A percentile compares a stretch with the other conserved stretches of the same genome.
Evolutionary conservation across 805 yeast genomes (phyloP).

Genomic region (Candida silvatica): DNA sequence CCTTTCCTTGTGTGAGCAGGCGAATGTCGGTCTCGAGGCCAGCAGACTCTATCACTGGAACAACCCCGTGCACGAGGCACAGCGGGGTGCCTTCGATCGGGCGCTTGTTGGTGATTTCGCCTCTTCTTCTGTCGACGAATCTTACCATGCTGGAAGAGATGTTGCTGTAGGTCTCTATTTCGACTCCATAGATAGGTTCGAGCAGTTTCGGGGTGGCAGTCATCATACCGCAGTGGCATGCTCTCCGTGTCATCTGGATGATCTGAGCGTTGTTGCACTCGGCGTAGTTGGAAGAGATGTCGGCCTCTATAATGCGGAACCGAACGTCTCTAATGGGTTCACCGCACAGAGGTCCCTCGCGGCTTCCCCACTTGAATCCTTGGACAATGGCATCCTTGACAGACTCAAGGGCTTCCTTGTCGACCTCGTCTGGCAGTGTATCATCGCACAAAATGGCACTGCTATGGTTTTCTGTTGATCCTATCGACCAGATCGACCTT

Average conservation of each 20-base stretch:
- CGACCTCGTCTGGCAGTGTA: constrained; percentile 63
- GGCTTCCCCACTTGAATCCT: constrained; percentile 78
- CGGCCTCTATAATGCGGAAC: constrained; percentile 61
- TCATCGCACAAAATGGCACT: constrained; percentile 55
- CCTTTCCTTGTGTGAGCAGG: constrained; percentile 69
- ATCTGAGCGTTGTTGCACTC: constrained; percentile 59
- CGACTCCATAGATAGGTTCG: constrained; percentile 72
- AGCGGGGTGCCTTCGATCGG: constrained; percentile 73
- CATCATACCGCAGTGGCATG: constrained; percentile 74
- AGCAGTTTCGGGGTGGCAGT: constrained; percentile 70
- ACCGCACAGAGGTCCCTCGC: constrained; percentile 90
- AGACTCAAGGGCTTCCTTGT: constrained; percentile 35
- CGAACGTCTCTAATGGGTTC: constrained; percentile 66
- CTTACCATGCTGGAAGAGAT: constrained; percentile 18
- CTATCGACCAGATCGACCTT: constrained; percentile 73
- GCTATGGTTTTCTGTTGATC: constrained; percentile 47
- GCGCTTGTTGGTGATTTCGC: constrained; percentile 35
- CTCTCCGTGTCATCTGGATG: constrained; percentile 74
- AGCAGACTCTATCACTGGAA: constrained; percentile 86
- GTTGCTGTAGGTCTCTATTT: constrained; percentile 43
- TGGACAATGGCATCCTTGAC: constrained; percentile 51
- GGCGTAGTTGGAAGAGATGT: constrained; percentile 36
- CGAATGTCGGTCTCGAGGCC: constrained; percentile 87
- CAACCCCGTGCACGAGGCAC: constrained; percentile 45
- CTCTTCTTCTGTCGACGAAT: constrained; percentile 59